Conservation (phyloP, 2,329 filamentous ascomycete genomes). For the Sporothrix globosa region DNA sequence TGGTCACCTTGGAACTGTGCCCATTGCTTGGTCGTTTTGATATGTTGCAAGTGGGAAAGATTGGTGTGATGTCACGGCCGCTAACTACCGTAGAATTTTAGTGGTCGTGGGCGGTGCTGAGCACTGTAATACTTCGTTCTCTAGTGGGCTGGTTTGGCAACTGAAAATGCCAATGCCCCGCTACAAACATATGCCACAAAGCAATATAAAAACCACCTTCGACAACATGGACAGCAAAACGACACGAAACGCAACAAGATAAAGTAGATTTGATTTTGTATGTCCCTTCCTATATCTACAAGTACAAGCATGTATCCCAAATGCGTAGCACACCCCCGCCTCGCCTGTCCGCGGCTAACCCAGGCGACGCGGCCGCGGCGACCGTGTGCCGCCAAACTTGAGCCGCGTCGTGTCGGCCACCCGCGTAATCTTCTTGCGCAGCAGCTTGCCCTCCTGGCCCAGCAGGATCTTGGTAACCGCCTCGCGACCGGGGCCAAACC, state of each 20-base stretch:
- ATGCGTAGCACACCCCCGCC: neutral
- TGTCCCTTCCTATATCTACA: conserved; percentile 17
- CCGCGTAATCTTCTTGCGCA: conserved; percentile 74
- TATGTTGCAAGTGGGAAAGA: neutral
- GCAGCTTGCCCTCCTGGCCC: conserved; percentile 76
- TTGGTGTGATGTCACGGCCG: conserved; percentile 7
- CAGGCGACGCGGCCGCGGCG: conserved; percentile 80
- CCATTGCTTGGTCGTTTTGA: conserved; percentile 9
- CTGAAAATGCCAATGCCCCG: conserved; percentile 15
- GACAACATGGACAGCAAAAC: no score
- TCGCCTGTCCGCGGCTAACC: conserved; percentile 48
- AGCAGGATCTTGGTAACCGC: conserved; percentile 87
- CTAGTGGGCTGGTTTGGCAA: neutral
- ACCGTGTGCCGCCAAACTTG: conserved; percentile 95
- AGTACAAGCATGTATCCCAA: neutral
- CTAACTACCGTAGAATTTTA: conserved; percentile 11
- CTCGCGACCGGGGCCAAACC: conserved; percentile 85
- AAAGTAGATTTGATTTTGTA: neutral
- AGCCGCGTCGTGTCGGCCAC: conserved; percentile 85
- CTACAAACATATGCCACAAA: conserved; percentile 22
- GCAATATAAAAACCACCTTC: neutral
- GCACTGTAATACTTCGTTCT: conserved; percentile 14
- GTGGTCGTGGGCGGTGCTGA: neutral
- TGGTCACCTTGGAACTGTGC: conserved; percentile 21
- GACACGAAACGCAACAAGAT: neutral